Conservation (phyloP, 495 filamentous ascomycete genomes). For the Endocarpon pusillum region DNA sequence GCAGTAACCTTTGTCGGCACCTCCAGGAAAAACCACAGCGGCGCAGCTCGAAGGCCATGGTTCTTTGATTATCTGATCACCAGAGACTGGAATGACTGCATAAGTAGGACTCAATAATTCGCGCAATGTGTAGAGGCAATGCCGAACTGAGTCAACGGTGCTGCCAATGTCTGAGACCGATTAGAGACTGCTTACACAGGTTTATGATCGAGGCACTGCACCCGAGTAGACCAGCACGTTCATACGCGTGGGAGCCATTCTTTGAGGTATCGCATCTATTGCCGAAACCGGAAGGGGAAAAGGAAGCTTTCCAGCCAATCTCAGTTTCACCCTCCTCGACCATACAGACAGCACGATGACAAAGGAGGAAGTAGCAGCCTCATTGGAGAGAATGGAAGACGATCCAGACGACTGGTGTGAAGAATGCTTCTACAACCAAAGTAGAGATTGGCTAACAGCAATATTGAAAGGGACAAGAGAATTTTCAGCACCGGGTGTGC, state of each 20-base stretch:
- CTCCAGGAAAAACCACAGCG: slow-evolving; percentile 80
- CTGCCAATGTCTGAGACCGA: slow-evolving; percentile 67
- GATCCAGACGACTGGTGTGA: slow-evolving; percentile 89
- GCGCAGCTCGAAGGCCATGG: slow-evolving; percentile 82
- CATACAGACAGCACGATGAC: slow-evolving; percentile 19
- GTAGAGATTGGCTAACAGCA: slow-evolving; percentile 1
- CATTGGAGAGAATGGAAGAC: too few relatives aligned
- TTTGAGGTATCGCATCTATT: slow-evolving; percentile 21
- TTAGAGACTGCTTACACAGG: too few relatives aligned
- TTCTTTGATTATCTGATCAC: slow-evolving; percentile 68
- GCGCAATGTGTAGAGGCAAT: slow-evolving; percentile 75
- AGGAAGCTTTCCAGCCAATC: too few relatives aligned
- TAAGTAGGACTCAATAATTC: slow-evolving; percentile 84
- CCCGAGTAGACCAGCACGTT: slow-evolving; percentile 83
- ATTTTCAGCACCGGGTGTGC: slow-evolving; percentile 95
- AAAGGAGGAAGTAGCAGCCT: slow-evolving; percentile 20
- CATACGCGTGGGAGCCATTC: slow-evolving; percentile 45
- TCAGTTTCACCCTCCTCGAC: too few relatives aligned
- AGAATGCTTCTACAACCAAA: background rate
- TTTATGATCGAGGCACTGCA: slow-evolving; percentile 28
- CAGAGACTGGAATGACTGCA: slow-evolving; percentile 72
- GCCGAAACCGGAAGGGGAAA: slow-evolving; percentile 1
- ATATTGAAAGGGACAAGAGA: slow-evolving; percentile 62
- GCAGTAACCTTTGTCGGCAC: slow-evolving; percentile 89
- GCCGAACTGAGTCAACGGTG: slow-evolving; percentile 73